These are phyloP conservation scores for Hirschioporus abietinus DNA, from an alignment of 768 basidiomycete species.

Conservation along the genomic window DNA sequence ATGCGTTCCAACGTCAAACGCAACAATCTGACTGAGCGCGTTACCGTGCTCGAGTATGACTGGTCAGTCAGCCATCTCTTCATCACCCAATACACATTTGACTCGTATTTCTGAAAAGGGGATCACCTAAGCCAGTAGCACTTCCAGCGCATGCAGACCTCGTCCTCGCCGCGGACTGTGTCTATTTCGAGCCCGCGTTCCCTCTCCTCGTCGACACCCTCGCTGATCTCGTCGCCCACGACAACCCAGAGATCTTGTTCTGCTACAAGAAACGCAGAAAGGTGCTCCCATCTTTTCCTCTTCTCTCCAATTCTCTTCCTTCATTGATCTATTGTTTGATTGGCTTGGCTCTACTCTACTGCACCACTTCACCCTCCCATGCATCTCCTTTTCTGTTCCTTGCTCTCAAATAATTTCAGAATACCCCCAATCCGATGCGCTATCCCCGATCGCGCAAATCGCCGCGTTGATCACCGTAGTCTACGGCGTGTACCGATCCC, in stretches of 20 bases:
- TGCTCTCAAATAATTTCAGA: background rate
- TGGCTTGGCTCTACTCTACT: too few relatives aligned
- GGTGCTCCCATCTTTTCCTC: slow-evolving; percentile 36
- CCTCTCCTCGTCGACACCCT: slow-evolving; percentile 81
- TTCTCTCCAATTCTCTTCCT: slow-evolving; percentile 1
- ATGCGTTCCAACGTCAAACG: slow-evolving; percentile 70
- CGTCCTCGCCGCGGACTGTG: slow-evolving; percentile 89
- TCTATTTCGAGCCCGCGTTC: slow-evolving; percentile 93
- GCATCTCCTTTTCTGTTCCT: slow-evolving; percentile 1
- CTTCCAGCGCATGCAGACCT: slow-evolving; percentile 42
- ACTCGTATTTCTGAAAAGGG: background rate
- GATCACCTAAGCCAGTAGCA: slow-evolving; percentile 38
- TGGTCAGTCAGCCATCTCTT: slow-evolving; percentile 48
- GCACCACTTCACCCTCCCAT: background rate
- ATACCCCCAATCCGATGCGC: slow-evolving; percentile 3
- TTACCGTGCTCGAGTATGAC: slow-evolving; percentile 67
- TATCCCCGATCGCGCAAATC: background rate
- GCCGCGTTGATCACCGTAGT: background rate
- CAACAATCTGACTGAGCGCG: slow-evolving; percentile 51
- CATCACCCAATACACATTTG: background rate
- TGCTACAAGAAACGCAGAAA: slow-evolving; percentile 94
- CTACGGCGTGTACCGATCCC: background rate
- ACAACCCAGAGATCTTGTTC: slow-evolving; percentile 68
- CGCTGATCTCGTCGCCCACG: slow-evolving; percentile 45
- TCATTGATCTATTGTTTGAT: too few relatives aligned